Evolutionary conservation across 2,329 filamentous ascomycete species (phyloP).

Genomic region (Cytospora schulzeri): DNA sequence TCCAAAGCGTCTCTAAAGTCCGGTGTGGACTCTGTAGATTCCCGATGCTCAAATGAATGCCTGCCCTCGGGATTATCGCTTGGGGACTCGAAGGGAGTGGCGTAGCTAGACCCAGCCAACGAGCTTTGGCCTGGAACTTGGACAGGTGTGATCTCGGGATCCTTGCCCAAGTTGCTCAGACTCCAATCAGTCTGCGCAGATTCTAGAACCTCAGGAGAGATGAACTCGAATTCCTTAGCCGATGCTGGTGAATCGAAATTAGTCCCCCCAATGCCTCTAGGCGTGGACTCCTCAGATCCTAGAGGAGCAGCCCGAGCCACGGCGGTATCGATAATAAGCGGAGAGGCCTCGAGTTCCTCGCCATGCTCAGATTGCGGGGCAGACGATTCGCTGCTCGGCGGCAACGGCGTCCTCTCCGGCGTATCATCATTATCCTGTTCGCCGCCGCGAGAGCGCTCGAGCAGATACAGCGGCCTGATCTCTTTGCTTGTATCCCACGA

Average conservation of each 20-base stretch:
- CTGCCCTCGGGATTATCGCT: neutral
- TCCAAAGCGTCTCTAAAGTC: slow-evolving; percentile 15
- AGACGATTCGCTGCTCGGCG: slow-evolving; percentile 40
- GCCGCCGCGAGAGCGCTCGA: slow-evolving; percentile 58
- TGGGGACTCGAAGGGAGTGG: slow-evolving; percentile 22
- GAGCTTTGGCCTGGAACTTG: slow-evolving; percentile 12
- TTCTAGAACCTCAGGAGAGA: neutral
- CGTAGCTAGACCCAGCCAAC: slow-evolving; percentile 24
- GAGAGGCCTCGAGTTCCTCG: slow-evolving; percentile 29
- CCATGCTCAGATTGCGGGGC: slow-evolving; percentile 37
- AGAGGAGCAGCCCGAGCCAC: slow-evolving; percentile 47
- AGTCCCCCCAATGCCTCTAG: slow-evolving; percentile 42
- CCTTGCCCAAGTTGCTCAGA: slow-evolving; percentile 3
- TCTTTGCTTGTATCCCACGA: slow-evolving; percentile 69
- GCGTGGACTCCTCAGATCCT: slow-evolving; percentile 68
- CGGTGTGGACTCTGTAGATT: slow-evolving; percentile 11
- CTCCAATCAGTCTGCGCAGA: slow-evolving; percentile 2
- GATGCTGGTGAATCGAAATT: slow-evolving; percentile 13
- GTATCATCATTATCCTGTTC: slow-evolving; percentile 38
- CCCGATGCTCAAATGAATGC: neutral
- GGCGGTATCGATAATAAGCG: slow-evolving; percentile 47
- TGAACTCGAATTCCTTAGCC: neutral
- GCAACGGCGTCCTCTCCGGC: slow-evolving; percentile 49
- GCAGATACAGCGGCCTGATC: slow-evolving; percentile 79
- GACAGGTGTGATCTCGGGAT: neutral